Evolutionary conservation across 2,329 filamentous ascomycete genomes (phyloP).

Genomic region (Zymoseptoria pseudotritici): DNA sequence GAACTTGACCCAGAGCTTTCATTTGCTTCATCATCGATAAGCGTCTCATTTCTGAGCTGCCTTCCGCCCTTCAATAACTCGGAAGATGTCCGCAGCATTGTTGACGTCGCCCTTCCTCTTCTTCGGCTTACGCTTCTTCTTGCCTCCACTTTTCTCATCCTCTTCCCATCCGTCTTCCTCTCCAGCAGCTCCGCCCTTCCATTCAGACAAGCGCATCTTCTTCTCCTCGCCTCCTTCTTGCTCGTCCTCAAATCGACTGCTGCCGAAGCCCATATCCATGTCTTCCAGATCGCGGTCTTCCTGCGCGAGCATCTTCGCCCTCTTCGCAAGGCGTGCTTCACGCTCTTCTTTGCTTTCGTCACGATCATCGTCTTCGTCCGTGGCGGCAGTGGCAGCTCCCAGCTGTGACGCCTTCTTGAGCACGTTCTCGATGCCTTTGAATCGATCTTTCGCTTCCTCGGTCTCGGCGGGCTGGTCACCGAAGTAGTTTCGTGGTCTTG

Average conservation of each 20-base stretch:
- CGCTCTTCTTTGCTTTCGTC: conserved; percentile 43
- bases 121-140: conserved; percentile 69
- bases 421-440: conserved; percentile 27
- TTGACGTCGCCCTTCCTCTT: conserved; percentile 42
- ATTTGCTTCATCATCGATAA: no score
- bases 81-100: conserved; percentile 27
- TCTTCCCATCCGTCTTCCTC: conserved; percentile 43
- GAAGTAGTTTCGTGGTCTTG: conserved; percentile 31
- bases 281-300: conserved; percentile 78
- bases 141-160: conserved; percentile 55
- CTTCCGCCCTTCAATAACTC: conserved; percentile 28
- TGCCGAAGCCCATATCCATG: conserved; percentile 90
- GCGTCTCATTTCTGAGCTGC: conserved; percentile 20
- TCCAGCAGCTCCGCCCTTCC: conserved; percentile 48
- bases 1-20: neutral
- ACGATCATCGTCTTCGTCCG: conserved; percentile 37
- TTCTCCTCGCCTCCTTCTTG: conserved; percentile 53
- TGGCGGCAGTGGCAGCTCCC: conserved; percentile 39
- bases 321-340: conserved; percentile 58
- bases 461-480: conserved; percentile 16
- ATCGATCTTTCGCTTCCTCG: conserved; percentile 15
- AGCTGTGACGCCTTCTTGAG: conserved; percentile 64
- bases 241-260: conserved; percentile 77
- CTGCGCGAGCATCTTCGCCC: conserved; percentile 59
- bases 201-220: conserved; percentile 61